A percentile compares a stretch with the other conserved stretches of the same genome.
Conservation (phyloP, 2,329 filamentous ascomycete species). For the Trichoderma lentiforme region DNA sequence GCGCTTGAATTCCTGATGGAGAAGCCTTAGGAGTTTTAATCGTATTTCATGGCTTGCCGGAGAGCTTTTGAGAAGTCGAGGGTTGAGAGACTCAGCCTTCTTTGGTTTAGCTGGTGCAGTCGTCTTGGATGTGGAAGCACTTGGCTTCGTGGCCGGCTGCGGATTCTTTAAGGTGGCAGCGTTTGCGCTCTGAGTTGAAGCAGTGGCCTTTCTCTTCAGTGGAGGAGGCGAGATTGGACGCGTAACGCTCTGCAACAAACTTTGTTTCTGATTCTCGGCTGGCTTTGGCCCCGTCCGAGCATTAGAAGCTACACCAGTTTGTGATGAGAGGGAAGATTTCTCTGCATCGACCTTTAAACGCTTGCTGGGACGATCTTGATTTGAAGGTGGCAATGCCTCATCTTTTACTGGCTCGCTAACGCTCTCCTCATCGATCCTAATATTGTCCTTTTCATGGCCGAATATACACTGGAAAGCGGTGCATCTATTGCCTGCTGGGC, state of each 20-base stretch:
- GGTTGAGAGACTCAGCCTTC: constrained; percentile 59
- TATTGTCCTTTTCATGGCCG: constrained; percentile 40
- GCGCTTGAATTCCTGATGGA: constrained; percentile 64
- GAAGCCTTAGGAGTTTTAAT: constrained; percentile 55
- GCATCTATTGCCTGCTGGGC: constrained; percentile 47
- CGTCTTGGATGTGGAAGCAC: constrained; percentile 19
- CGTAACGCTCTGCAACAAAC: constrained; percentile 24
- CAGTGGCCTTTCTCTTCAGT: constrained; percentile 27
- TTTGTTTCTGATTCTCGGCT: not conserved
- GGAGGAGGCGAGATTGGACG: constrained; percentile 36
- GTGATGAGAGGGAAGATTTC: not conserved
- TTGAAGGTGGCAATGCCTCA: constrained; percentile 14
- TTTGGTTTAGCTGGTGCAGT: constrained; percentile 22
- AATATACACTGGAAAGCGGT: constrained; percentile 51
- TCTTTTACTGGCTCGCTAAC: not conserved
- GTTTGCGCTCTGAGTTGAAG: constrained; percentile 14
- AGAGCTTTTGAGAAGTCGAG: constrained; percentile 58
- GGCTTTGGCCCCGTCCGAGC: not conserved
- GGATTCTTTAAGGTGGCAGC: constrained; percentile 17
- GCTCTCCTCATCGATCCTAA: constrained; percentile 12
- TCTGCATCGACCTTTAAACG: constrained; percentile 28
- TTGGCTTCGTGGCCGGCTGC: not conserved
- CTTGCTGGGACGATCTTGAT: constrained; percentile 32
- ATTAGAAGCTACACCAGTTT: not conserved
- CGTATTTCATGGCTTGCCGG: constrained; percentile 58